Percentiles rank a stretch among this genome's conserved stretches.
phyloP scores from a whole-genome alignment of 805 yeast species.

The Kregervanrija pseudodelftensis region DNA sequence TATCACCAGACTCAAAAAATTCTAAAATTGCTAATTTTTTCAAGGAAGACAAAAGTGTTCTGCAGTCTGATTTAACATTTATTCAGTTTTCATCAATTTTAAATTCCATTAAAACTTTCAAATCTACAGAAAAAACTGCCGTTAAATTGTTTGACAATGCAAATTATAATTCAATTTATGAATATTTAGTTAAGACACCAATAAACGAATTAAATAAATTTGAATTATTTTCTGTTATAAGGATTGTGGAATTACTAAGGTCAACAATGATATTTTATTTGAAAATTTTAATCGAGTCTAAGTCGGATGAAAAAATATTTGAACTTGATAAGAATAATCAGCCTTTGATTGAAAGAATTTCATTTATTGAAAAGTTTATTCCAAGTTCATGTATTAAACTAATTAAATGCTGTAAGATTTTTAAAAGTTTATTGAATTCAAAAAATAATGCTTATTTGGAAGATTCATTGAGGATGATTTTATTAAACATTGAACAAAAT shows the following conservation, averaged over 20 bases:
- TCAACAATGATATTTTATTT: slow-evolving; percentile 2
- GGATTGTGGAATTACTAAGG: slow-evolving; percentile 18
- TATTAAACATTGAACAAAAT: slow-evolving; percentile 16
- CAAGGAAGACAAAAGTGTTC: slow-evolving; percentile 16
- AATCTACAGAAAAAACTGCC: slow-evolving; percentile 6
- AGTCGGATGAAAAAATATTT: neutral
- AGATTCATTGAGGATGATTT: slow-evolving; percentile 20
- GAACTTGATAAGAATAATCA: slow-evolving; percentile 3
- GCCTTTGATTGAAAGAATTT: slow-evolving; percentile 3
- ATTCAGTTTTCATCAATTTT: slow-evolving; percentile 18
- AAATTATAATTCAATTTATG: slow-evolving; percentile 16
- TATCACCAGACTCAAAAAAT: slow-evolving; percentile 10
- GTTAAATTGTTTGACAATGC: slow-evolving; percentile 1
- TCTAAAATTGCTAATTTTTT: slow-evolving; percentile 10
- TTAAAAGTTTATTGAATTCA: slow-evolving; percentile 23
- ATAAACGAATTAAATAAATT: slow-evolving; percentile 18
- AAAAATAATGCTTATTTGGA: slow-evolving; percentile 13
- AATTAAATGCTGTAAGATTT: slow-evolving; percentile 21
- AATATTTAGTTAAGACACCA: slow-evolving; percentile 19
- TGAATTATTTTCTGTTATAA: slow-evolving; percentile 19
- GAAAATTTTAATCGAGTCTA: slow-evolving; percentile 3
- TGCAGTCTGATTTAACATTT: slow-evolving; percentile 16
- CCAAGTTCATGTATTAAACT: slow-evolving; percentile 23
- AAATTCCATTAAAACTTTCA: slow-evolving; percentile 5
- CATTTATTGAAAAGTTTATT: slow-evolving; percentile 11